These are phyloP conservation scores for Mercurialis annua DNA, from an alignment of 345 rosid species.

Conservation along the genomic window DNA sequence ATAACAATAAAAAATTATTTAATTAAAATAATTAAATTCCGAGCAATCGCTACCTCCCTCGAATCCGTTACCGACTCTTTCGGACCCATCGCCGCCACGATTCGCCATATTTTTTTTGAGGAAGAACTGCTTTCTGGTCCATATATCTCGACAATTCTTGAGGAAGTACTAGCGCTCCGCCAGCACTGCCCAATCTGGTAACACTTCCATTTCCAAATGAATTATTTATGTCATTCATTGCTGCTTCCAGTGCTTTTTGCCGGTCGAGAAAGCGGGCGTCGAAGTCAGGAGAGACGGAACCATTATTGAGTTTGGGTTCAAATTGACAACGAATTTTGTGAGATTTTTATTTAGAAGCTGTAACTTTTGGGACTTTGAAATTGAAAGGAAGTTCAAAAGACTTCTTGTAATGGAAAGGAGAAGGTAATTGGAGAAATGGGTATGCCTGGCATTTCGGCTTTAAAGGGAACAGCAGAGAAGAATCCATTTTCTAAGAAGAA, in stretches of 20 bases:
- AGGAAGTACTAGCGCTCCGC: conserved; percentile 73
- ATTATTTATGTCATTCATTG: conserved; percentile 81
- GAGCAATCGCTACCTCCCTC: too few species aligned
- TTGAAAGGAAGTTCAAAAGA: conserved; percentile 23
- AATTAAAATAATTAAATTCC: too few species aligned
- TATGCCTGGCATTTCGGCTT: neutral
- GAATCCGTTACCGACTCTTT: too few species aligned
- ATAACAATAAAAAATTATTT: too few species aligned
- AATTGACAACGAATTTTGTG: conserved; percentile 45
- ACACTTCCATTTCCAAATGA: conserved; percentile 97
- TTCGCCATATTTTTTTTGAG: too few species aligned
- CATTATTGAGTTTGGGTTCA: conserved; percentile 58
- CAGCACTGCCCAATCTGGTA: conserved; percentile 91
- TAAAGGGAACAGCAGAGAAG: neutral
- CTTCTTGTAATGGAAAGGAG: conserved; percentile 17
- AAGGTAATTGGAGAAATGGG: conserved; percentile 16
- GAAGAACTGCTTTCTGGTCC: conserved; percentile 97
- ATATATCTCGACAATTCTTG: conserved; percentile 71
- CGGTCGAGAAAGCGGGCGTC: conserved; percentile 82
- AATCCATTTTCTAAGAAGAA: conserved; percentile 3
- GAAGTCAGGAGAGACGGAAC: conserved; percentile 45
- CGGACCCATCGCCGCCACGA: too few species aligned
- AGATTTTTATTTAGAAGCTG: conserved; percentile 28
- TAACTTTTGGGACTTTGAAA: conserved; percentile 23
- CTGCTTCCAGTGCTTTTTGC: conserved; percentile 96